Percentiles rank a stretch among this genome's conserved stretches.
These are phyloP conservation scores for Cryphonectria japonica DNA, from an alignment of 2,329 filamentous ascomycete species.

Conservation along the genomic window DNA sequence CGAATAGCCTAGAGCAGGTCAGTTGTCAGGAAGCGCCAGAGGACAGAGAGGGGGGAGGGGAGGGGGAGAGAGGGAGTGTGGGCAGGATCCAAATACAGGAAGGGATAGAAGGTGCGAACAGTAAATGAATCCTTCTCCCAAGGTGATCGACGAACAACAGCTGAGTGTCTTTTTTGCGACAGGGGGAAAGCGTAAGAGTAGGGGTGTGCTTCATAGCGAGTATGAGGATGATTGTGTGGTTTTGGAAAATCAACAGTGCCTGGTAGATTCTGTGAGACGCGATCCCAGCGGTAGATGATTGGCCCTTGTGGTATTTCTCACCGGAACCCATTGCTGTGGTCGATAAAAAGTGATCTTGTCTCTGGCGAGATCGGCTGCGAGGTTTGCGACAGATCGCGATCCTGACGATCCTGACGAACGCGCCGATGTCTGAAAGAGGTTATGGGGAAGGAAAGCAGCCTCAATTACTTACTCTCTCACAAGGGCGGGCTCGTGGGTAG, in stretches of 20 bases:
- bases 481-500: constrained; percentile 88
- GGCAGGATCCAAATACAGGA: constrained; percentile 66
- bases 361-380: constrained; percentile 40
- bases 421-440: constrained; percentile 40
- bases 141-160: constrained; percentile 43
- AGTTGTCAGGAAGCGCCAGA: constrained; percentile 33
- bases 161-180: constrained; percentile 50
- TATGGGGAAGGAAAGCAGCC: constrained; percentile 68
- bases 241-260: constrained; percentile 55
- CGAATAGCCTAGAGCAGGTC: constrained; percentile 75
- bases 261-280: constrained; percentile 69
- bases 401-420: constrained; percentile 25
- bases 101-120: constrained; percentile 58
- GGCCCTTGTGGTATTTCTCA: constrained; percentile 71
- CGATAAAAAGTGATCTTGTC: constrained; percentile 27
- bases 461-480: constrained; percentile 98
- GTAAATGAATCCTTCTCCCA: constrained; percentile 53
- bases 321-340: constrained; percentile 50
- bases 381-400: constrained; percentile 45
- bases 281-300: constrained; percentile 60
- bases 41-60: constrained; percentile 36
- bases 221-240: constrained; percentile 35
- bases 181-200: constrained; percentile 44
- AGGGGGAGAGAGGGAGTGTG: constrained; percentile 43
- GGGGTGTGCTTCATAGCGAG: constrained; percentile 42